Conservation (phyloP, 2,329 filamentous ascomycete species). For the Aspergillus sp. region DNA sequence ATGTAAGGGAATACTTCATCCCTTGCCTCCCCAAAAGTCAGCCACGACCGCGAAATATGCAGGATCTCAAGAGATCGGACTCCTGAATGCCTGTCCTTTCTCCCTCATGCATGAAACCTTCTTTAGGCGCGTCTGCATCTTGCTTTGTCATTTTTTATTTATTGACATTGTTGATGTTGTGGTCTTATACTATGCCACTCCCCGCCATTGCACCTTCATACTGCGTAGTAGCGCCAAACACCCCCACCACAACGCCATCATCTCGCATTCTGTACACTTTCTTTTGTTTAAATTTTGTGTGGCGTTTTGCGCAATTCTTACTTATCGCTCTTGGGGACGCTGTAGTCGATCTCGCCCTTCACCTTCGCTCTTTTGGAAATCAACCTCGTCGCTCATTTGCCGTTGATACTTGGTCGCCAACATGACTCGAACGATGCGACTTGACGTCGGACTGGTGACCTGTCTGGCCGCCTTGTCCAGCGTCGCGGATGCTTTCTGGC, state of each 20-base stretch:
- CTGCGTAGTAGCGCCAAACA: neutral
- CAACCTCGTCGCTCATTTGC: slow-evolving; percentile 15
- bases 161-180: slow-evolving; percentile 4
- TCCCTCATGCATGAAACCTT: neutral
- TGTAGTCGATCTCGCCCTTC: slow-evolving; percentile 15
- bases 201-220: neutral
- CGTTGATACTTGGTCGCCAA: slow-evolving; percentile 1
- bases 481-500: slow-evolving; percentile 72
- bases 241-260: neutral
- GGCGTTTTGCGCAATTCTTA: slow-evolving; percentile 10
- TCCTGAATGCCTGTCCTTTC: neutral
- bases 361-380: slow-evolving; percentile 15
- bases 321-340: slow-evolving; percentile 13
- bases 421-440: slow-evolving; percentile 17
- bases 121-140: neutral
- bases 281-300: neutral
- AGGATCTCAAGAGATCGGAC: slow-evolving; percentile 1
- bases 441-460: slow-evolving; percentile 23
- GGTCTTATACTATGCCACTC: slow-evolving; percentile 1
- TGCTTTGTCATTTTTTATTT: slow-evolving; percentile 3
- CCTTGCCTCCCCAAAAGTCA: slow-evolving; percentile 4
- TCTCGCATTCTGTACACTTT: neutral
- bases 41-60: slow-evolving; percentile 1
- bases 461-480: slow-evolving; percentile 30
- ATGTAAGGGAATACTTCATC: slow-evolving; percentile 5